These are phyloP conservation scores for Daedalea quercina DNA, from an alignment of 768 basidiomycete species.

Conservation along the genomic window DNA sequence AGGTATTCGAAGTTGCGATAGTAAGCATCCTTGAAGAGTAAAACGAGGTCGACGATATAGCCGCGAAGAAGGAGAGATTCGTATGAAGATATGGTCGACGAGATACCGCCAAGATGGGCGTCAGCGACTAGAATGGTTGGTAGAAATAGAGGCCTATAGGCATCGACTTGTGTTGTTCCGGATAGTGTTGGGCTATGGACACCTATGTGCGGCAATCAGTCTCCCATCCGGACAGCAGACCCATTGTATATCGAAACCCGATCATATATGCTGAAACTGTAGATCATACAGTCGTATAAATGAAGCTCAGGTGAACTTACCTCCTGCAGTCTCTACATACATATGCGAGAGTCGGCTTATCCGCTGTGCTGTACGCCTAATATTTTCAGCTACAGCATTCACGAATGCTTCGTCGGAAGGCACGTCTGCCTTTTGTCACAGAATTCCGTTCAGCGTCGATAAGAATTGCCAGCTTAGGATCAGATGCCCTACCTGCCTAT, in stretches of 20 bases:
- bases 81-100: slow-evolving; percentile 86
- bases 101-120: slow-evolving; percentile 88
- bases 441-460: not conserved
- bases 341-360: slow-evolving; percentile 39
- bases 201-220: slow-evolving; percentile 36
- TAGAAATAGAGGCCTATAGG: slow-evolving; percentile 80
- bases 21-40: slow-evolving; percentile 81
- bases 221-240: too few relatives aligned
- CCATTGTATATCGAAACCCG: too few relatives aligned
- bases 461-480: not conserved
- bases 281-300: not conserved
- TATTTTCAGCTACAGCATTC: slow-evolving; percentile 54
- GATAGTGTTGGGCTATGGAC: slow-evolving; percentile 87
- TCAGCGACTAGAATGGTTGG: slow-evolving; percentile 88
- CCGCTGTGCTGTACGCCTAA: slow-evolving; percentile 43
- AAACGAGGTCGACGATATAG: slow-evolving; percentile 77
- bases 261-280: too few relatives aligned
- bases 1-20: slow-evolving; percentile 88
- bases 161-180: slow-evolving; percentile 77
- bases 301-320: slow-evolving; percentile 45
- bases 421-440: slow-evolving; percentile 23
- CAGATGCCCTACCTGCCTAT: slow-evolving; percentile 24
- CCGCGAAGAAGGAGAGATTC: slow-evolving; percentile 89
- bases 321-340: slow-evolving; percentile 95
- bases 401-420: slow-evolving; percentile 66